Evolutionary conservation across 345 rosid genomes (phyloP).

Genomic region (Sisymbrium altissimum): DNA sequence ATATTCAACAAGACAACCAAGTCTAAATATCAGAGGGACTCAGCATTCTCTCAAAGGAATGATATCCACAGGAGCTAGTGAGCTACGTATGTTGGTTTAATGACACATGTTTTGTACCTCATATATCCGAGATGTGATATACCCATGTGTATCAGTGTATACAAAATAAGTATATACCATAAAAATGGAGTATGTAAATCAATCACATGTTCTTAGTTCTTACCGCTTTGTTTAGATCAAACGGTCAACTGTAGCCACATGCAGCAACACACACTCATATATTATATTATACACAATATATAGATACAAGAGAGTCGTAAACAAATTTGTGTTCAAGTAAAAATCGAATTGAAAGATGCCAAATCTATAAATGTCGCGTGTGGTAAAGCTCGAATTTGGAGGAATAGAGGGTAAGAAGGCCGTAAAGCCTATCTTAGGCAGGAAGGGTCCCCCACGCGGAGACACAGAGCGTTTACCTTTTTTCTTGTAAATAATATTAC

Average conservation of each 20-base stretch:
- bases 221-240: slow-evolving; percentile 15
- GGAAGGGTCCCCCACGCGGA: slow-evolving; percentile 27
- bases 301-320: slow-evolving; percentile 6
- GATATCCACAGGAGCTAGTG: background rate
- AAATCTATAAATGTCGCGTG: slow-evolving; percentile 14
- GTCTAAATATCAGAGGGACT: background rate
- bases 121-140: background rate
- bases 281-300: background rate
- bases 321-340: slow-evolving; percentile 4
- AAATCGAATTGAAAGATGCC: slow-evolving; percentile 9
- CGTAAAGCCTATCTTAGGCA: slow-evolving; percentile 22
- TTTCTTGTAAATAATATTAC: background rate
- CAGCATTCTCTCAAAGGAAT: background rate
- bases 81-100: background rate
- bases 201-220: slow-evolving; percentile 17
- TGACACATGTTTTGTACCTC: background rate
- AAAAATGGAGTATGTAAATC: too few species aligned
- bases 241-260: slow-evolving; percentile 6
- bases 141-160: background rate
- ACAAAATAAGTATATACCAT: background rate
- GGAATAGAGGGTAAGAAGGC: slow-evolving; percentile 5
- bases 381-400: slow-evolving; percentile 25
- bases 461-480: background rate
- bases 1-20: background rate
- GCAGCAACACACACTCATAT: background rate